Base-by-base conservation (phyloP, 768 basidiomycete genomes). In the Kwoniella sp. region DNA sequence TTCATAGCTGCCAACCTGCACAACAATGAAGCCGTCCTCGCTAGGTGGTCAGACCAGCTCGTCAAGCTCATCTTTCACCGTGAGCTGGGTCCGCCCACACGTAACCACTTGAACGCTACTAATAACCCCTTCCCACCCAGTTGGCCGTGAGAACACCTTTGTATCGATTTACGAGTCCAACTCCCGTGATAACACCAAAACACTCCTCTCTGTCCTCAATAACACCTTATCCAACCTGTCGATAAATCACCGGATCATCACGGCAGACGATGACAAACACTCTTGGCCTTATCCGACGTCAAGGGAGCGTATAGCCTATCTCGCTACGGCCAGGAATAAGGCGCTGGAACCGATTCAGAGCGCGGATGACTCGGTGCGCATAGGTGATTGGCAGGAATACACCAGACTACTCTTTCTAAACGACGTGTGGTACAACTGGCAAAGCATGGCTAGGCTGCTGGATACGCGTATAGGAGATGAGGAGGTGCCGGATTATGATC, bases 321-420 rank as follows among this genome's bases (percentile, higher is more conserved):
- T 78, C 20, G 67, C 76, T 8, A 70, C 69, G 2, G 68, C 75
- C n/a, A 74, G 78, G 27, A 79, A 80, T 57, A 72, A 70, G 27
- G 79, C 64, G 3, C 63, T 80, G 28, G 76, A 78, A 50, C 79
- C 78, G 5, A 63, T 79, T 22, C 77, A 78, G 4, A 74, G 75
- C 1, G 76, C 74, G 34, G 76, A 77, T 55, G 15, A 26, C 1
- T 10, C 20, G 3, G 41, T 55, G 1, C 31, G 50, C 34, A n/a
- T 56, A 32, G 19, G 22, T 2, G 44, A 42, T 22, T 50, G 39
- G 36, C 10, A 57, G 12, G 51, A 19, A 5, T 61, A 36, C 25
- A 57, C 51, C 23, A 48, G 68, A 44, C 73, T 79, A 8, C 33
- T 80, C 0, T 79, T 78, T 63, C 73, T 75, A 0, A 79, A 79